Percentiles rank a stretch among this genome's conserved stretches.
Conservation (phyloP, 2,329 filamentous ascomycete genomes). For the Ustilaginoidea virens region DNA sequence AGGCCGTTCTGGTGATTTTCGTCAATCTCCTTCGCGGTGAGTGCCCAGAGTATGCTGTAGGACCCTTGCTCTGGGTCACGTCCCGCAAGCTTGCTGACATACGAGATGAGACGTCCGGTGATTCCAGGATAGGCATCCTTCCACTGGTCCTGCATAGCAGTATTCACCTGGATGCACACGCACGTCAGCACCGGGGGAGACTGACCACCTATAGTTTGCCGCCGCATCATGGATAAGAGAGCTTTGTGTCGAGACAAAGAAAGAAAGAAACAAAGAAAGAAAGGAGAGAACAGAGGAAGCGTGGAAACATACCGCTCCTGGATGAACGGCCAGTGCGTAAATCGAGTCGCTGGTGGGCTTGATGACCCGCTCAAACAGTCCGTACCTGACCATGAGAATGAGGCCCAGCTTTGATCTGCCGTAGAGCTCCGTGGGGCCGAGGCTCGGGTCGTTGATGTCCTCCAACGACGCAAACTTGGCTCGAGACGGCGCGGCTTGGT, state of each 20-base stretch:
- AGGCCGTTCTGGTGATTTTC: conserved; percentile 25
- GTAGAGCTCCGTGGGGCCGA: conserved; percentile 21
- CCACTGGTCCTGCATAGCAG: conserved; percentile 28
- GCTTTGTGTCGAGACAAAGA: no score
- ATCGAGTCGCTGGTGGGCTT: conserved; percentile 24
- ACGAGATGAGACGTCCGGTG: conserved; percentile 20
- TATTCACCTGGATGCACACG: conserved; percentile 19
- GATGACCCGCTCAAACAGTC: conserved; percentile 23
- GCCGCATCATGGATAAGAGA: no score
- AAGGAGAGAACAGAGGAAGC: neutral
- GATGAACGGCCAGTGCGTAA: conserved; percentile 25
- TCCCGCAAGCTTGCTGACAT: conserved; percentile 17
- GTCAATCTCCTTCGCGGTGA: conserved; percentile 24
- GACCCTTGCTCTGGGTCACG: conserved; percentile 25
- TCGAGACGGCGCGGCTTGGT: conserved; percentile 19
- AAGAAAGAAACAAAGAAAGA: neutral
- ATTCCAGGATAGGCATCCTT: conserved; percentile 28
- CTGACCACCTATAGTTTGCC: no score
- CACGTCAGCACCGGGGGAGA: no score
- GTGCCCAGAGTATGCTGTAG: conserved; percentile 26
- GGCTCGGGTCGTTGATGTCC: conserved; percentile 23
- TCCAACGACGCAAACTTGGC: conserved; percentile 22
- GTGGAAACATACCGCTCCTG: conserved; percentile 19
- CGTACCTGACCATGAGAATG: conserved; percentile 26
- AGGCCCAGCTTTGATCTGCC: conserved; percentile 25